Conservation (phyloP, 768 basidiomycete genomes). For the Termitomyces sp. region DNA sequence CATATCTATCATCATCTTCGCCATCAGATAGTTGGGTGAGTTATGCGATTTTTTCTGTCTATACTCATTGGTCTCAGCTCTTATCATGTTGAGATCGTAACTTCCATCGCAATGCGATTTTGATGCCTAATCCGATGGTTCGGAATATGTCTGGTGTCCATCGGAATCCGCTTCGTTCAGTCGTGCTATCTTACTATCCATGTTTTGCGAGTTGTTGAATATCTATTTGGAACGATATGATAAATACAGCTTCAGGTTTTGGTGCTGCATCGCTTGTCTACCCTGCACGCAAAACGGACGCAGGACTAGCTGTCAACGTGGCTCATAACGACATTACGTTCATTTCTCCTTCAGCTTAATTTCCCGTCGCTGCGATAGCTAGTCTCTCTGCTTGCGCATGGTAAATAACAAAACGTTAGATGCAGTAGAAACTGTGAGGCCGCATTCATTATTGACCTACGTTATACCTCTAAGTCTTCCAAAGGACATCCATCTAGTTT, state of each 20-base stretch:
- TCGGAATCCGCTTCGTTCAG: neutral
- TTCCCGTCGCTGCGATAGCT: neutral
- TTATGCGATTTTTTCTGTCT: neutral
- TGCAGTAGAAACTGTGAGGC: too few relatives aligned
- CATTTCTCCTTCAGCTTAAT: neutral
- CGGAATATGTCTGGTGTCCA: constrained; percentile 5
- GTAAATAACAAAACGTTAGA: too few relatives aligned
- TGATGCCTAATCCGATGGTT: constrained; percentile 3
- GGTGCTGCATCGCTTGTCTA: neutral
- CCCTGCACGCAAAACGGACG: neutral
- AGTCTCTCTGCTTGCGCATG: too few relatives aligned
- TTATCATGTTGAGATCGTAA: constrained; percentile 6
- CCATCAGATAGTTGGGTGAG: constrained; percentile 10
- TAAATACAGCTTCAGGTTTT: neutral
- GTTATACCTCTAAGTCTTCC: too few relatives aligned
- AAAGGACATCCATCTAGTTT: too few relatives aligned
- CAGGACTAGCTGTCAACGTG: constrained; percentile 3
- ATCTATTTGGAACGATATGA: neutral
- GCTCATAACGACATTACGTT: neutral
- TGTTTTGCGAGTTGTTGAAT: constrained; percentile 1
- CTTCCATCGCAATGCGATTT: constrained; percentile 8
- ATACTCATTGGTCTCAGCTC: neutral
- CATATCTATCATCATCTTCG: constrained; percentile 5
- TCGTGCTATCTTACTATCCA: neutral
- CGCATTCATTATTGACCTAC: too few relatives aligned